Base-by-base conservation (phyloP, 176 grass and related monocot genomes). In the Hyparrhenia diplandra region DNA sequence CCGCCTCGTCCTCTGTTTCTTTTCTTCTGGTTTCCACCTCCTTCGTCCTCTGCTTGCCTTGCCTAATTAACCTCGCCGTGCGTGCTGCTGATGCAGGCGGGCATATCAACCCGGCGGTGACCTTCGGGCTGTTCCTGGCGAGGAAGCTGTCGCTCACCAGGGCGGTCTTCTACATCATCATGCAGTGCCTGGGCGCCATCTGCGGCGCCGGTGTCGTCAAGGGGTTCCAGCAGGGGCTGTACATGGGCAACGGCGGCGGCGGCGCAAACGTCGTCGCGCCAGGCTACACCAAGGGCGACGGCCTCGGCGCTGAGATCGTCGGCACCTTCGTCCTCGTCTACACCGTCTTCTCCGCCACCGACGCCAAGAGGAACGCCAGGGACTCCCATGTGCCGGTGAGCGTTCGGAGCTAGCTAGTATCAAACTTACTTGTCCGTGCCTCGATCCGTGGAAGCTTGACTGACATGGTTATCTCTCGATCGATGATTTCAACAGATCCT, bases 281-380 rank as follows among this genome's bases (percentile, higher is more conserved):
- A 0, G 94, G 94, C 1, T 97, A 94, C 94, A 94, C 94, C 82
- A 92, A 97, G 76, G 94, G 94, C 21, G 77, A 66, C 39, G 91
- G 94, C 66, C 87, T 97, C 17, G 94, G 89, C 61, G 91, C 94
- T 8, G 94, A 97, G 85, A 97, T 97, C 45, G 25, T 97, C 11
- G 94, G 94, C 75, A 97, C 94, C 78, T 97, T 97, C 76, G 13
- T 97, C 80, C 92, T 97, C 5, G 94, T 97, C 61, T 97, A 97
- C 92, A 97, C 94, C 67, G 94, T 97, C 74, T 97, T 97, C 89
- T 97, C 94, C 63, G 94, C 94, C 73, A 97, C 94, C 67, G 94
- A 97, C 82, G 92, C 94, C 81, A 97, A 97, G 94, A 88, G 94
- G 77, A 97, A 83, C 54, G 94, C 94, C 83, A 94, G 94, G 82